Conservation (phyloP, 768 basidiomycete species). For the Collybia mongolica region DNA sequence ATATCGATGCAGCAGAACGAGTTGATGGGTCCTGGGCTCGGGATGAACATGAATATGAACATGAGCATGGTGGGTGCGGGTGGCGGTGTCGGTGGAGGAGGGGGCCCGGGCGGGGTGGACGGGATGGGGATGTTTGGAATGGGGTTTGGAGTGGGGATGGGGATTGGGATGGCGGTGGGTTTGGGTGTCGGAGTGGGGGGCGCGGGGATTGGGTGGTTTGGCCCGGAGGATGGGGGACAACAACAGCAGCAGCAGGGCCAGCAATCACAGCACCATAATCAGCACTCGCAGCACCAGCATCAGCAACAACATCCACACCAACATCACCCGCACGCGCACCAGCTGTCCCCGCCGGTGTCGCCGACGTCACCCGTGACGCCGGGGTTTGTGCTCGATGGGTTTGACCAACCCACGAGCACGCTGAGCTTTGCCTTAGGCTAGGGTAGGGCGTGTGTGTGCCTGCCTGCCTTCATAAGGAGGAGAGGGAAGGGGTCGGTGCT, state of each 20-base stretch:
- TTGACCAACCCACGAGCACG: conserved; percentile 16
- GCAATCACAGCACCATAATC: too few species aligned
- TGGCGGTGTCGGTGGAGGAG: too few species aligned
- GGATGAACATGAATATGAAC: conserved; percentile 5
- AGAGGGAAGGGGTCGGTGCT: neutral
- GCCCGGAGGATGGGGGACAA: neutral
- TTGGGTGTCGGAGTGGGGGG: conserved; percentile 3
- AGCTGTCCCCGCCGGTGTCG: neutral
- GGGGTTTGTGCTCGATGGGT: conserved; percentile 2
- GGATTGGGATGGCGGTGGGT: conserved; percentile 8
- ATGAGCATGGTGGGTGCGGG: conserved; percentile 18
- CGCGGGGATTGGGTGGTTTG: neutral
- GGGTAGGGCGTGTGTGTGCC: too few species aligned
- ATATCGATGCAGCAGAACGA: neutral
- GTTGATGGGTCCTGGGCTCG: neutral
- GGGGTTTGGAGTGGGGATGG: conserved; percentile 5
- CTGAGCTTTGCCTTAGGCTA: conserved; percentile 26
- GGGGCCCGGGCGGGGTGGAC: too few species aligned
- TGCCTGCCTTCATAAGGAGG: neutral
- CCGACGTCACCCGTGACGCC: neutral
- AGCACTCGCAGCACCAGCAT: neutral
- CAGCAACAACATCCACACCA: neutral
- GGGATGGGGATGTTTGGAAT: conserved; percentile 8
- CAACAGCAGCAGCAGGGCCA: too few species aligned
- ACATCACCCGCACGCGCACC: neutral